Conservation (phyloP, 2,329 filamentous ascomycete genomes). For the Endoconidiophora polonica region DNA sequence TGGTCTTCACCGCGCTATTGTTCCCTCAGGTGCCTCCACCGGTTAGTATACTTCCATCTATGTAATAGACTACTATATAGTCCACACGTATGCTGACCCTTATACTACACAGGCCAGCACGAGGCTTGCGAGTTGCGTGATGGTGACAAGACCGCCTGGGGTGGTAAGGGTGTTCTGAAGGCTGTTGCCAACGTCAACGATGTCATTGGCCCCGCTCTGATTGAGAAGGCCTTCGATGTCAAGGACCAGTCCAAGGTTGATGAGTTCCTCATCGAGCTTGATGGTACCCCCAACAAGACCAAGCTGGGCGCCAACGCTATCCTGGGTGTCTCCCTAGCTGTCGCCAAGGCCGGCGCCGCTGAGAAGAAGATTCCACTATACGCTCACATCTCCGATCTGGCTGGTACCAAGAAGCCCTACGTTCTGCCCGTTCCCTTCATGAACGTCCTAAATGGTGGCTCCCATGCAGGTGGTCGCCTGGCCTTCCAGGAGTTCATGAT, state of each 20-base stretch:
- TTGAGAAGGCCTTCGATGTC: slow-evolving; percentile 68
- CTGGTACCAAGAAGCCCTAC: slow-evolving; percentile 81
- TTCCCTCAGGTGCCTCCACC: slow-evolving; percentile 83
- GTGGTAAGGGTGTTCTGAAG: slow-evolving; percentile 73
- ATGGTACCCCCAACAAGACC: slow-evolving; percentile 73
- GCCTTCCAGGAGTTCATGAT: slow-evolving; percentile 98
- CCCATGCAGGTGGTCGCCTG: slow-evolving; percentile 90
- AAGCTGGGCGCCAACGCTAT: slow-evolving; percentile 82
- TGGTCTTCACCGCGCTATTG: slow-evolving; percentile 84
- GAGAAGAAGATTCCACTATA: slow-evolving; percentile 80
- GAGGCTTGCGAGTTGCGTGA: slow-evolving; percentile 85
- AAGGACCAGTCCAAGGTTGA: slow-evolving; percentile 77
- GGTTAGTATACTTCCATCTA: slow-evolving; percentile 37
- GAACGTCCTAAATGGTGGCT: slow-evolving; percentile 81
- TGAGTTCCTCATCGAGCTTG: slow-evolving; percentile 69
- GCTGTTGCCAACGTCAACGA: slow-evolving; percentile 77
- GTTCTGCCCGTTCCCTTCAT: slow-evolving; percentile 83
- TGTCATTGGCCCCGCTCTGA: slow-evolving; percentile 61
- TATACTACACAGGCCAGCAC: slow-evolving; percentile 49
- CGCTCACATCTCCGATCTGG: slow-evolving; percentile 72
- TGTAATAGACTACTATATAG: slow-evolving; percentile 13
- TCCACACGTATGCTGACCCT: slow-evolving; percentile 17
- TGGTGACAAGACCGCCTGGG: slow-evolving; percentile 74
- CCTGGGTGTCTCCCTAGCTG: slow-evolving; percentile 66
- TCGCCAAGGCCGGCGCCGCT: slow-evolving; percentile 78